A percentile compares a stretch with the other conserved stretches of the same genome.
These are phyloP conservation scores for Peribolospora kevripleyi DNA, from an alignment of 768 basidiomycete genomes.

Conservation along the genomic window DNA sequence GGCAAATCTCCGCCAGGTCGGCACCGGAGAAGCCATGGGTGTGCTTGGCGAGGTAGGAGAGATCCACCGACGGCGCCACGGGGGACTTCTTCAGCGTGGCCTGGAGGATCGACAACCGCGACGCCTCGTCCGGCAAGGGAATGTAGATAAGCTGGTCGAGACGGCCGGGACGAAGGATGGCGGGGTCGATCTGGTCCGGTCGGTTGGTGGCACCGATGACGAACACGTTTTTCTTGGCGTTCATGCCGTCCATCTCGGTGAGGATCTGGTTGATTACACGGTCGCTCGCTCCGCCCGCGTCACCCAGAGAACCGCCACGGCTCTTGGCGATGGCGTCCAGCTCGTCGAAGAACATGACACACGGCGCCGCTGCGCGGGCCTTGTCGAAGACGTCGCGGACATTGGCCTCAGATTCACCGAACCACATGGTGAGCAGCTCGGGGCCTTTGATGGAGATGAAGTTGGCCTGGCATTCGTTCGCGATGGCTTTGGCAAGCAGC, in stretches of 20 bases:
- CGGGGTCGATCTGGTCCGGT: constrained; percentile 84
- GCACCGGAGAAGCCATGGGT: constrained; percentile 99
- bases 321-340: constrained; percentile 97
- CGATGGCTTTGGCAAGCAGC: constrained; percentile 90
- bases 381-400: constrained; percentile 99
- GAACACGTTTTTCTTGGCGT: constrained; percentile 67
- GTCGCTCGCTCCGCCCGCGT: constrained; percentile 88
- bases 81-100: constrained; percentile 84
- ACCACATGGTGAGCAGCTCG: constrained; percentile 98
- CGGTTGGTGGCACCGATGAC: constrained; percentile 83
- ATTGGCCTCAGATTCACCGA: constrained; percentile 99
- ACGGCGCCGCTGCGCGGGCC: constrained; percentile 93
- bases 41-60: constrained; percentile 61
- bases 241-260: constrained; percentile 98
- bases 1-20: constrained; percentile 97
- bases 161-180: constrained; percentile 85
- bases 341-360: constrained; percentile 99
- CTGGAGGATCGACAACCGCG: constrained; percentile 70
- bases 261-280: constrained; percentile 93
- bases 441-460: constrained; percentile 99
- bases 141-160: constrained; percentile 99
- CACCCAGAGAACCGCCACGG: constrained; percentile 57
- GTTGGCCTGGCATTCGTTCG: constrained; percentile 98
- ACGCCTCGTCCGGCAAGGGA: constrained; percentile 82
- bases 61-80: constrained; percentile 54